These are phyloP conservation scores for Geranium rotundifolium DNA, from an alignment of 345 rosid species.

Conservation along the genomic window DNA sequence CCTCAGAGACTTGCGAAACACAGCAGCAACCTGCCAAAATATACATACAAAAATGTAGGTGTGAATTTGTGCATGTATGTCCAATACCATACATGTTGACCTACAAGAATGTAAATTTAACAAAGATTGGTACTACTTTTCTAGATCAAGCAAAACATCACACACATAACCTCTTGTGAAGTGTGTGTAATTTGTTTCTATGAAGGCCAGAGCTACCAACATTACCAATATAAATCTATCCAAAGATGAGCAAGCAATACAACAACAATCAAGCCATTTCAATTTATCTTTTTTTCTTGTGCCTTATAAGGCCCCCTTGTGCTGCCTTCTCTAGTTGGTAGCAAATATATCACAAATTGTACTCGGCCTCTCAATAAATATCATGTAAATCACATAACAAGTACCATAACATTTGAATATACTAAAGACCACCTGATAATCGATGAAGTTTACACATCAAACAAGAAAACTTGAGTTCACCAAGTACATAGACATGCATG, in stretches of 20 bases:
- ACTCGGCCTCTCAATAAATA: neutral
- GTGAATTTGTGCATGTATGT: neutral
- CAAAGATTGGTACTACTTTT: no score
- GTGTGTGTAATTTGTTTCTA: neutral
- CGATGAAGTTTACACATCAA: neutral
- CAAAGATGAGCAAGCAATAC: neutral
- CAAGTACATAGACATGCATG: neutral
- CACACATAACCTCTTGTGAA: neutral
- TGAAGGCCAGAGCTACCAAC: neutral
- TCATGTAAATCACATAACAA: neutral
- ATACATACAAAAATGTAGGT: neutral
- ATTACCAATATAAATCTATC: neutral
- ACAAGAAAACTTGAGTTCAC: neutral
- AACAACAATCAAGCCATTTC: neutral
- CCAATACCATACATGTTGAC: neutral
- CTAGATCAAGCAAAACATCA: neutral
- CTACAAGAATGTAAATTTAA: no score
- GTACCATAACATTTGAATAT: neutral
- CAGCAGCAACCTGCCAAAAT: conserved; percentile 77
- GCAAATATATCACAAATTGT: no score
- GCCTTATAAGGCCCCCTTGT: no score
- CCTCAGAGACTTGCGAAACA: conserved; percentile 86
- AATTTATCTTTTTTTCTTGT: no score
- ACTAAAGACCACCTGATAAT: neutral
- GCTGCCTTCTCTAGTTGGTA: no score